These are phyloP conservation scores for Trichoderma reesei DNA, from an alignment of 495 filamentous ascomycete genomes.

Conservation along the genomic window DNA sequence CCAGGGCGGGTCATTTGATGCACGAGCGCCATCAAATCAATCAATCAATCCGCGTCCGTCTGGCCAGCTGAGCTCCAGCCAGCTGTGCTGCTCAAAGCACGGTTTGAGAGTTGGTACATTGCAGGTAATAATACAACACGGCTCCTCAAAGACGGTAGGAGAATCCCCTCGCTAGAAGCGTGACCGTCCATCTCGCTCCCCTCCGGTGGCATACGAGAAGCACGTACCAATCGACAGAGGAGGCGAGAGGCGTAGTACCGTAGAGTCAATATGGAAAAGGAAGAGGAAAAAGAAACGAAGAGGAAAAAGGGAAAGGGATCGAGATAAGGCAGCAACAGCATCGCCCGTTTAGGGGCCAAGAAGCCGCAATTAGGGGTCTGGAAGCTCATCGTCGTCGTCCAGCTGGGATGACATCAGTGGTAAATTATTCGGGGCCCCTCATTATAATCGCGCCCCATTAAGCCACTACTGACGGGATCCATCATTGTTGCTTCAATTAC, in stretches of 20 bases:
- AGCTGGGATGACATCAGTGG: not conserved
- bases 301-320: not conserved
- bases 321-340: not conserved
- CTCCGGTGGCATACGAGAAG: not conserved
- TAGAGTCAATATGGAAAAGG: not conserved
- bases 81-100: not conserved
- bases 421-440: not conserved
- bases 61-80: no score
- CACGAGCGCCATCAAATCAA: not conserved
- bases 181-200: not conserved
- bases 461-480: not conserved
- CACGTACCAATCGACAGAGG: not conserved
- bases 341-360: not conserved
- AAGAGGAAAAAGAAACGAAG: not conserved
- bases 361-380: not conserved
- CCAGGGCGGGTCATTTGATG: slow-evolving; percentile 2
- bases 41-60: not conserved
- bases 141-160: no score
- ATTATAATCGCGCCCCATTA: not conserved
- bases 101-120: not conserved
- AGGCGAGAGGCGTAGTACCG: not conserved
- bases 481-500: not conserved
- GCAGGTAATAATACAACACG: not conserved
- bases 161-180: not conserved
- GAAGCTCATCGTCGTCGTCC: not conserved